Conservation (phyloP, 352 stramenopile genomes). For the Globisporangium barbulae region DNA sequence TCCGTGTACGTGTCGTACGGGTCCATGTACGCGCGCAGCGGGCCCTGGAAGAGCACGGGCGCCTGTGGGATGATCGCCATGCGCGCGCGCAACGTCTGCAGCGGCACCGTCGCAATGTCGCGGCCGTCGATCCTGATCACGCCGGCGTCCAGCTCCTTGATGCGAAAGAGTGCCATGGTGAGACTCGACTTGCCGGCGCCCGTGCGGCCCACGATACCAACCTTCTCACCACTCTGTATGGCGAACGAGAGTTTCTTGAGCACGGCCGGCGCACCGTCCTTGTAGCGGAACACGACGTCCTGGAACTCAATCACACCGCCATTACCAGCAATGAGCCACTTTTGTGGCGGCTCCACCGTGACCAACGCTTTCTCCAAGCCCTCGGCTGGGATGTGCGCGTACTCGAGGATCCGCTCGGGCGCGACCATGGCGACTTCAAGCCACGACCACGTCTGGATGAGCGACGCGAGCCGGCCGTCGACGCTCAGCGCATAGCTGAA, state of each 20-base stretch:
- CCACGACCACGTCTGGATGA: constrained; percentile 80
- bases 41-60: constrained; percentile 90
- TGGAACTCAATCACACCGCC: constrained; percentile 71
- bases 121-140: constrained; percentile 92
- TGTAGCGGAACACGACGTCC: constrained; percentile 88
- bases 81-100: constrained; percentile 81
- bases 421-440: constrained; percentile 75
- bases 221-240: constrained; percentile 76
- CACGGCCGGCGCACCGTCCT: constrained; percentile 52
- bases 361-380: constrained; percentile 4
- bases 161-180: constrained; percentile 90
- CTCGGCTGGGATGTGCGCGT: constrained; percentile 47
- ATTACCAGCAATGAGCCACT: constrained; percentile 83
- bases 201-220: constrained; percentile 90
- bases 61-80: constrained; percentile 94
- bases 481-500: constrained; percentile 90
- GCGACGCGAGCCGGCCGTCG: constrained; percentile 82
- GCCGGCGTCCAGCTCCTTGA: constrained; percentile 89
- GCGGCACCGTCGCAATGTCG: constrained; percentile 74
- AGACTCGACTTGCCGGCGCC: constrained; percentile 85
- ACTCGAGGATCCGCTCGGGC: constrained; percentile 84
- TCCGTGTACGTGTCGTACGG: constrained; percentile 71
- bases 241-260: constrained; percentile 66
- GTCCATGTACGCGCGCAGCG: constrained; percentile 57
- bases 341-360: constrained; percentile 4